Percentiles rank a stretch among this genome's conserved stretches.
Evolutionary conservation across 108 stramenopile genomes (phyloP).

Genomic region (Nannochloropsis gaditana): DNA sequence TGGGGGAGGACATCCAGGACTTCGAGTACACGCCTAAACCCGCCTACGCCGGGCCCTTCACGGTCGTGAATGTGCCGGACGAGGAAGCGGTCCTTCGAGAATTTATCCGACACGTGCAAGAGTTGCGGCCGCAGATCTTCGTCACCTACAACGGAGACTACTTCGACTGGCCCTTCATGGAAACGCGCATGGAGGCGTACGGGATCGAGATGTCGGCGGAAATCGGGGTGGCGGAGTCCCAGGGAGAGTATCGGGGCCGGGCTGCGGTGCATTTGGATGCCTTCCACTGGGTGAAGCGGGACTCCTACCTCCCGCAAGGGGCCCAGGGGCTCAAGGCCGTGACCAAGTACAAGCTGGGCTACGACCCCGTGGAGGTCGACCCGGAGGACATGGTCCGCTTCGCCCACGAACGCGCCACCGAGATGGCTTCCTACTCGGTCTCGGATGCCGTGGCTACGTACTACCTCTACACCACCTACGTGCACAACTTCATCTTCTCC

Average conservation of each 20-base stretch:
- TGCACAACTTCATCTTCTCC: slow-evolving; percentile 96
- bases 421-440: slow-evolving; percentile 97
- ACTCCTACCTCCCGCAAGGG: slow-evolving; percentile 96
- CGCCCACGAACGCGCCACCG: slow-evolving; percentile 77
- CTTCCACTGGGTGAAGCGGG: slow-evolving; percentile 95
- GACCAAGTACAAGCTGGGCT: slow-evolving; percentile 95
- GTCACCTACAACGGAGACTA: slow-evolving; percentile 99
- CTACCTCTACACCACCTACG: slow-evolving; percentile 94
- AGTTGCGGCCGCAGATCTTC: slow-evolving; percentile 81
- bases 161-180: slow-evolving; percentile 98
- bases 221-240: slow-evolving; percentile 48
- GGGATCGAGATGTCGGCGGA: slow-evolving; percentile 73
- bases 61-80: slow-evolving; percentile 73
- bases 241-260: slow-evolving; percentile 67
- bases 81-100: slow-evolving; percentile 70
- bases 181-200: slow-evolving; percentile 62
- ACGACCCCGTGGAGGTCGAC: slow-evolving; percentile 95
- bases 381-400: slow-evolving; percentile 96
- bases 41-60: slow-evolving; percentile 89
- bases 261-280: slow-evolving; percentile 88
- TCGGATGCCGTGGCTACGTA: slow-evolving; percentile 98
- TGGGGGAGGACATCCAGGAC: slow-evolving; percentile 78
- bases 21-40: slow-evolving; percentile 98
- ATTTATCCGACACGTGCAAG: slow-evolving; percentile 76
- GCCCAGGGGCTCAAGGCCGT: slow-evolving; percentile 96